These are phyloP conservation scores for Dissophora globulifera DNA, from an alignment of 192 early-diverging fungal species.

Conservation along the genomic window DNA sequence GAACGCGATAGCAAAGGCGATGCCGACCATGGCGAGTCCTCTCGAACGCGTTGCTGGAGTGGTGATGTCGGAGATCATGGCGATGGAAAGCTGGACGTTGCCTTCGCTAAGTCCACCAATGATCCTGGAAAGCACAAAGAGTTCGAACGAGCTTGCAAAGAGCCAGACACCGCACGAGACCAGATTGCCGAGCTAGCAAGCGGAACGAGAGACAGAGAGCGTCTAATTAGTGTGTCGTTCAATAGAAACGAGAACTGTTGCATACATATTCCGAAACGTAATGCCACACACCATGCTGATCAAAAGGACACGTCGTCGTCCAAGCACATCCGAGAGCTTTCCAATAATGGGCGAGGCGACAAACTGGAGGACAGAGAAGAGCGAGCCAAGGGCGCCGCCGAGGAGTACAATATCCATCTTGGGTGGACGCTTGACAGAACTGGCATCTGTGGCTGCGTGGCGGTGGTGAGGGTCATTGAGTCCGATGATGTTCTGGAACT, in stretches of 20 bases:
- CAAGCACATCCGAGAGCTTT: conserved; percentile 77
- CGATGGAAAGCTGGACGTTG: conserved; percentile 96
- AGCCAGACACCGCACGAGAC: conserved; percentile 92
- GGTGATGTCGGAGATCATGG: conserved; percentile 96
- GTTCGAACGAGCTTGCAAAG: conserved; percentile 82
- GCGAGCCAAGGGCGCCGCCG: conserved; percentile 89
- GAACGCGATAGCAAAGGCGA: conserved; percentile 96
- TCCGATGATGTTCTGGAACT: conserved; percentile 49
- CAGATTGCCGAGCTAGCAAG: conserved; percentile 84
- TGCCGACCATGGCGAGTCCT: conserved; percentile 93
- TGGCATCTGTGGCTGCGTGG: neutral
- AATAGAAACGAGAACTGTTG: no score
- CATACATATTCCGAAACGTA: neutral
- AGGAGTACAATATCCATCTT: conserved; percentile 84
- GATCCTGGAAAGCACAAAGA: conserved; percentile 86
- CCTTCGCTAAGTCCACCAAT: conserved; percentile 97
- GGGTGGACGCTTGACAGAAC: conserved; percentile 37
- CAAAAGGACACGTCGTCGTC: conserved; percentile 84
- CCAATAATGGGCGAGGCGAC: conserved; percentile 88
- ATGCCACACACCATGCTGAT: conserved; percentile 77
- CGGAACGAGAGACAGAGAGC: neutral
- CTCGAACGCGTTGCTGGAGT: conserved; percentile 76
- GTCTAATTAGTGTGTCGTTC: no score
- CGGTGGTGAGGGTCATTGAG: conserved; percentile 21
- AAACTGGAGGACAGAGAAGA: conserved; percentile 96